Evolutionary conservation across 257 asterid genomes (phyloP), one percentile per base, ranked within the genome.

Genomic region (Nicotiana undulata): DNA sequence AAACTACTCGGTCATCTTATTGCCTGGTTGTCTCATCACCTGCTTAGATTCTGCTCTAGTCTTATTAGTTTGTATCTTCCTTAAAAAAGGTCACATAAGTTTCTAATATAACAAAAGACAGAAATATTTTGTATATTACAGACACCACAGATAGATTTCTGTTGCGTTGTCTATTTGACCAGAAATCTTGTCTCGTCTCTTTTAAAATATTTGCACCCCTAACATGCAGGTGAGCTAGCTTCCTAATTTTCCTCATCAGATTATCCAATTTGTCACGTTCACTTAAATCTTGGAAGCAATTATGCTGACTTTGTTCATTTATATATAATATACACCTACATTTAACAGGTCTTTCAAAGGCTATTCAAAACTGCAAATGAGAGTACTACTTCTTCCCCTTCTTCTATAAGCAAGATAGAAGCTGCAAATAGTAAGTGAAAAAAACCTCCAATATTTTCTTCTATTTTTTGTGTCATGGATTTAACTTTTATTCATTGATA

Each of bases 171-270:
- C 86, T 79, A 81, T 86, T 88, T 87, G 94, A 90, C 95, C 88
- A 88, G 15, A 72, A 72, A 72, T 79, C 65, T 80, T 84, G 85
- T 86, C 89, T 82, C 87, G 61, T 0, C 34, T 34, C 31, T 32
- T 70, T 44, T 70, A 44, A 40, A 84, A 79, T 83, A 85, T 81
- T 84, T 68, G 31, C 81, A 55, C 44, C 16, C 82, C 85, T 89
- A 90, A 92, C 95, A 93, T 93, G 98, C 93, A 86, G 89, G 91
- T 90, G 85, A 87, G 88, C 91, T 89, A 87, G 84, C 89, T 80
- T 81, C 65, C 82, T 24, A 11, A 44, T 67, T 67, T 67, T 67
- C 40, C 55, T 68, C 76, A 46, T 72, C 77, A 72, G 6, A 72
- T 44, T 72, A 72, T 46, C 77, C 77, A 72, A 44, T 72, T 72